These are phyloP conservation scores for Rutidosis leptorrhynchoides DNA, from an alignment of 129 eudicot species.

Conservation along the genomic window DNA sequence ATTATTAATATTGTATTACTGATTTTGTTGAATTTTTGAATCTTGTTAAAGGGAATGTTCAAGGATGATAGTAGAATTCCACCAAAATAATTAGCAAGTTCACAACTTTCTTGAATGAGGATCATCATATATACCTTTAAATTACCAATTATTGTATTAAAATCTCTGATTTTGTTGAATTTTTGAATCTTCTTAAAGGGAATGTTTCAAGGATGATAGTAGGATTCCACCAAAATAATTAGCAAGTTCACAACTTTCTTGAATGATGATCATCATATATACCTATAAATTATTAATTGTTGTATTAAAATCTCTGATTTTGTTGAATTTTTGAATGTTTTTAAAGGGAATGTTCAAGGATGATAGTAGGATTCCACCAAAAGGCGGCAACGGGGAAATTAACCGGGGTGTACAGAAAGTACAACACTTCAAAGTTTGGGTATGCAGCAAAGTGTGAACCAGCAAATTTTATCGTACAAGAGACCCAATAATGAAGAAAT, in stretches of 20 bases:
- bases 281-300: too few species aligned
- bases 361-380: slow-evolving; percentile 60
- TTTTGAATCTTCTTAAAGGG: slow-evolving; percentile 40
- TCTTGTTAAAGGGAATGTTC: slow-evolving; percentile 65
- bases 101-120: neutral
- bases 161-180: slow-evolving; percentile 1
- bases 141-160: too few species aligned
- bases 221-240: slow-evolving; percentile 47
- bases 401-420: slow-evolving; percentile 81
- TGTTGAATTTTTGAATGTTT: slow-evolving; percentile 7
- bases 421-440: slow-evolving; percentile 69
- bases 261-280: too few species aligned
- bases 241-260: too few species aligned
- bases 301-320: neutral
- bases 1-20: too few species aligned
- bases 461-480: slow-evolving; percentile 49
- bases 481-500: slow-evolving; percentile 13
- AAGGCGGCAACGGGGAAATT: slow-evolving; percentile 76
- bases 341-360: slow-evolving; percentile 75
- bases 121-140: too few species aligned
- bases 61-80: too few species aligned
- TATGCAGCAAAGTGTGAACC: slow-evolving; percentile 73
- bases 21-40: slow-evolving; percentile 8
- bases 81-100: too few species aligned
- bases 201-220: slow-evolving; percentile 75